phyloP scores from a whole-genome alignment of 768 basidiomycete genomes.

The Suillus alpinus region DNA sequence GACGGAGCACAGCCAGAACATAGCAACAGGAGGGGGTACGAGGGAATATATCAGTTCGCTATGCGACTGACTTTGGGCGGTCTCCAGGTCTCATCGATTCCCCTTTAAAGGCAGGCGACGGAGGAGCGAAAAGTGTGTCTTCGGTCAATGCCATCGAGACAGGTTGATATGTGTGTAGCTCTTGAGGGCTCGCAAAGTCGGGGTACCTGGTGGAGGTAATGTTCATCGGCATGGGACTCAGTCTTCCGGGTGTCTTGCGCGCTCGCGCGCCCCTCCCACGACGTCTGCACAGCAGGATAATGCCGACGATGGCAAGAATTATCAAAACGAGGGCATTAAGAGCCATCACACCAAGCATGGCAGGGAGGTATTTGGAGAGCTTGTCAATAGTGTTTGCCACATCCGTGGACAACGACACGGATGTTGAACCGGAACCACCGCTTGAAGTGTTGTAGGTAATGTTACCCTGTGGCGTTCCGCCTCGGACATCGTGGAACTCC shows the following conservation, averaged over 20 bases:
- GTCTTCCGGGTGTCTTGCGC: conserved; percentile 40
- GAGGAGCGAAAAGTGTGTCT: conserved; percentile 50
- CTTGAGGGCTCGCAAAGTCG: conserved; percentile 35
- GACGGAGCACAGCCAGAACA: background rate
- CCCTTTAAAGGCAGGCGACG: conserved; percentile 55
- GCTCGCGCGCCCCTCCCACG: conserved; percentile 34
- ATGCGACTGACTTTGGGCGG: conserved; percentile 44
- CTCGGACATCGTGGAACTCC: conserved; percentile 68
- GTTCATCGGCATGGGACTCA: conserved; percentile 59
- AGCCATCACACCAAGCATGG: conserved; percentile 71
- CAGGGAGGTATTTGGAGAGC: conserved; percentile 66
- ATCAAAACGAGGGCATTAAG: conserved; percentile 74
- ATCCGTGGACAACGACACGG: conserved; percentile 56
- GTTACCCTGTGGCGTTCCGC: conserved; percentile 59
- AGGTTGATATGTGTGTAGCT: conserved; percentile 61
- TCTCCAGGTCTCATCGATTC: conserved; percentile 26
- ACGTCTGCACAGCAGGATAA: conserved; percentile 53
- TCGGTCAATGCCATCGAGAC: conserved; percentile 55
- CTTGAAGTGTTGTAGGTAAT: conserved; percentile 61
- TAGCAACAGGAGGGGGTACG: background rate
- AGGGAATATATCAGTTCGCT: conserved; percentile 9
- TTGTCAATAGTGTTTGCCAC: conserved; percentile 57
- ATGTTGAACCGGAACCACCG: conserved; percentile 41
- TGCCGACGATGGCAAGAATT: conserved; percentile 50
- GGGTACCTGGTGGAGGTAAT: conserved; percentile 26